A percentile compares a stretch with the other conserved stretches of the same genome.
Conservation (phyloP, 2,329 filamentous ascomycete genomes). For the Colletotrichum abscissum region DNA sequence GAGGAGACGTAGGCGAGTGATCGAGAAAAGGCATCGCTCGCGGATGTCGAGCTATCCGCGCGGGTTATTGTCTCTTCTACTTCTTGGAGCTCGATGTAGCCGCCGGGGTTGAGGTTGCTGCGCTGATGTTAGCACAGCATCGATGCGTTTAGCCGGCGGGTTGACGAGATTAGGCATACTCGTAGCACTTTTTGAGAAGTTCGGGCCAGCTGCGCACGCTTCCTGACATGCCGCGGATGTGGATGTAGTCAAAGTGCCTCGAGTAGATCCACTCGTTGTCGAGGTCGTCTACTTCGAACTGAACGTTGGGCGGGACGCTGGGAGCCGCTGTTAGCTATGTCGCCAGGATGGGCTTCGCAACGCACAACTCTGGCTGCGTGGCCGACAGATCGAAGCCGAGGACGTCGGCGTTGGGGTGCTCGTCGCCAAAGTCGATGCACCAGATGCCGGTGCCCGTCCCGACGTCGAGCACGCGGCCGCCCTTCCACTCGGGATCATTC, state of each 20-base stretch:
- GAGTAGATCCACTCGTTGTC: conserved; percentile 47
- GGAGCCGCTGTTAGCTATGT: background rate
- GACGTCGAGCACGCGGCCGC: conserved; percentile 43
- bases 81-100: conserved; percentile 57
- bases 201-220: conserved; percentile 37
- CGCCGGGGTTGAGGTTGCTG: conserved; percentile 52
- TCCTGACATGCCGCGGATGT: conserved; percentile 45
- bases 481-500: conserved; percentile 15
- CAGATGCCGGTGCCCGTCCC: conserved; percentile 48
- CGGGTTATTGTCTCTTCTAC: conserved; percentile 49
- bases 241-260: conserved; percentile 48
- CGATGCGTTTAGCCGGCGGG: too few species aligned
- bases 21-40: conserved; percentile 44
- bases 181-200: conserved; percentile 10
- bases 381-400: conserved; percentile 55
- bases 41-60: conserved; percentile 53
- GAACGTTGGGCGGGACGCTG: conserved; percentile 55
- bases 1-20: conserved; percentile 53
- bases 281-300: conserved; percentile 53
- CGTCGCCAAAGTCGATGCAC: conserved; percentile 47
- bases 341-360: background rate
- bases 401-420: conserved; percentile 45
- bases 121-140: too few species aligned
- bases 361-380: conserved; percentile 50
- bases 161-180: background rate